A percentile compares a stretch with the other conserved stretches of the same genome.
phyloP scores from a whole-genome alignment of 2,329 filamentous ascomycete species.

The Nemania sp. region DNA sequence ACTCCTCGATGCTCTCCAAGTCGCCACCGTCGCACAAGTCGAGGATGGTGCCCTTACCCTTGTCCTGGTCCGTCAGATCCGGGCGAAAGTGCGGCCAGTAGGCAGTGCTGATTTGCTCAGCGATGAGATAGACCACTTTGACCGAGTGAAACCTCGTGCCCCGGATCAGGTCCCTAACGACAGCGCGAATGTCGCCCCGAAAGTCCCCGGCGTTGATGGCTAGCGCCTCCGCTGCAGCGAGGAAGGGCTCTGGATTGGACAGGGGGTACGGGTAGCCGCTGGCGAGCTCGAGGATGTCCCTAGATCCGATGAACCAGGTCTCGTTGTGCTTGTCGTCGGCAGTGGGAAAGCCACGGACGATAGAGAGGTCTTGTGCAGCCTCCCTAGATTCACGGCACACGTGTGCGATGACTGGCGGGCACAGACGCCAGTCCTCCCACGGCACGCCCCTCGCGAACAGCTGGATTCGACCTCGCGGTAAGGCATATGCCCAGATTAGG shows the following conservation, averaged over 20 bases:
- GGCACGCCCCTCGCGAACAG: conserved; percentile 47
- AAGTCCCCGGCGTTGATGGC: conserved; percentile 46
- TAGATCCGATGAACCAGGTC: conserved; percentile 47
- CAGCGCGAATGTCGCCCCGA: conserved; percentile 41
- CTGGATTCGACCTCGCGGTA: conserved; percentile 47
- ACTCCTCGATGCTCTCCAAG: conserved; percentile 42
- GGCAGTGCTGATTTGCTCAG: conserved; percentile 46
- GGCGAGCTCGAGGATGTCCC: conserved; percentile 47
- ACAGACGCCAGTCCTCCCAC: conserved; percentile 48
- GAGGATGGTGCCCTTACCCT: conserved; percentile 49
- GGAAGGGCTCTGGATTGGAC: conserved; percentile 49
- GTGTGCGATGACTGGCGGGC: conserved; percentile 43
- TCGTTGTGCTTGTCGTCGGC: conserved; percentile 44
- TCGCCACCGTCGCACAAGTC: conserved; percentile 45
- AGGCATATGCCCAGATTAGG: conserved; percentile 44
- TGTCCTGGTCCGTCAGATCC: conserved; percentile 46
- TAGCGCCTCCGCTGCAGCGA: conserved; percentile 44
- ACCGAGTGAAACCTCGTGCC: conserved; percentile 43
- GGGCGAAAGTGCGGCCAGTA: conserved; percentile 49
- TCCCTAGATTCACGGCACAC: conserved; percentile 46
- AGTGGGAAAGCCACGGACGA: conserved; percentile 48
- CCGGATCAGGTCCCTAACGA: conserved; percentile 44
- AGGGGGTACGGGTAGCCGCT: conserved; percentile 49
- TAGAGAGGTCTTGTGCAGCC: conserved; percentile 40
- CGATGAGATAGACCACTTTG: conserved; percentile 46